A percentile compares a stretch with the other conserved stretches of the same genome.
These are phyloP conservation scores for Alternaria ventricosa DNA, from an alignment of 2,329 filamentous ascomycete species.

Conservation along the genomic window DNA sequence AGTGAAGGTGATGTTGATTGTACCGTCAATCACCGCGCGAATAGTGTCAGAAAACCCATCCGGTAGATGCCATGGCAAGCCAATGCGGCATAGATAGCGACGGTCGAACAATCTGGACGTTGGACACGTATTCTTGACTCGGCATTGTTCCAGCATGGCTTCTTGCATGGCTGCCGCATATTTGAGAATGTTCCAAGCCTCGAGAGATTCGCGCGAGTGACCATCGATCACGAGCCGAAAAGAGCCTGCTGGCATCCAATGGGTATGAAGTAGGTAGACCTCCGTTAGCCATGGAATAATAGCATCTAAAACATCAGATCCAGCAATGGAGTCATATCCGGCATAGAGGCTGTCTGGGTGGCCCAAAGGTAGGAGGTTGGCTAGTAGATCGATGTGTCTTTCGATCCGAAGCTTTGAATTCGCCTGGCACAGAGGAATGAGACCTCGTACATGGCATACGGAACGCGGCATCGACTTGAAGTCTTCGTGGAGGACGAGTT, in stretches of 20 bases:
- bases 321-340: no score
- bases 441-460: not conserved
- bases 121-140: rapidly evolving
- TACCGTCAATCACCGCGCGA: not conserved
- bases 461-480: not conserved
- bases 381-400: not conserved
- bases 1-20: not conserved
- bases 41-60: not conserved
- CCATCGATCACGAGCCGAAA: not conserved
- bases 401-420: not conserved
- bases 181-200: not conserved
- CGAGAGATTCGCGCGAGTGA: rapidly evolving
- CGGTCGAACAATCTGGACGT: not conserved
- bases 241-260: not conserved
- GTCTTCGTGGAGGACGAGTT: not conserved
- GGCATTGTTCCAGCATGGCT: not conserved
- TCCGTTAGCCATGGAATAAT: not conserved
- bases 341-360: no score
- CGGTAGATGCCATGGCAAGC: not conserved
- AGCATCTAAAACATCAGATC: no score
- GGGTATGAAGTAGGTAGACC: not conserved
- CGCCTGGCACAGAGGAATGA: not conserved
- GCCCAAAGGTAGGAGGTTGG: not conserved
- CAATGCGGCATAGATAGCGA: no score
- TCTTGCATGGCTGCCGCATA: not conserved